Conservation (phyloP, 768 basidiomycete genomes). For the Galerina marginata region DNA sequence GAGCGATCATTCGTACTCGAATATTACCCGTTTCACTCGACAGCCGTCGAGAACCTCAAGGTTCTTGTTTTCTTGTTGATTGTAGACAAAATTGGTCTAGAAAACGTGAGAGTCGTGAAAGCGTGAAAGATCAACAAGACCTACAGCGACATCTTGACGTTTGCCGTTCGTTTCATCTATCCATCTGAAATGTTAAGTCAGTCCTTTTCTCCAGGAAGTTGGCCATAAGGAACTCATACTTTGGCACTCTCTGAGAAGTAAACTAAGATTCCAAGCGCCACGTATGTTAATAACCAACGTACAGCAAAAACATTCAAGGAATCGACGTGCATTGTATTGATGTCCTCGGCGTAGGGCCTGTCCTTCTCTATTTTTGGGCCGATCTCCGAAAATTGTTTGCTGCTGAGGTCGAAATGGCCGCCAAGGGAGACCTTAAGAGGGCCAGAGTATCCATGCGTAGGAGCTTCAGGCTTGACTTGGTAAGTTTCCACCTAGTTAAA, state of each 20-base stretch:
- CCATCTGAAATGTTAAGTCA: constrained; percentile 37
- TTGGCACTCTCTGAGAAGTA: no score
- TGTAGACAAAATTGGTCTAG: no score
- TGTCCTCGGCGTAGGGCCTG: background rate
- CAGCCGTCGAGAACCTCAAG: no score
- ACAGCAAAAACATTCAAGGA: constrained; percentile 9
- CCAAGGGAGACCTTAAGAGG: constrained; percentile 50
- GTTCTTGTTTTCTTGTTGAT: no score
- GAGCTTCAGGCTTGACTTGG: background rate
- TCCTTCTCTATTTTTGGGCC: constrained; percentile 3
- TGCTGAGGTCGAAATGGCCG: constrained; percentile 51
- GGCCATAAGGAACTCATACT: no score
- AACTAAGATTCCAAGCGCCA: no score
- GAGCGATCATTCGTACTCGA: no score
- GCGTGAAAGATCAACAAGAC: background rate
- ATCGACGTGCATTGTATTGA: constrained; percentile 3
- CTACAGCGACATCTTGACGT: constrained; percentile 54
- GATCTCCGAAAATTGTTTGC: constrained; percentile 15
- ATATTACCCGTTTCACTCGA: no score
- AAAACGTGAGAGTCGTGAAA: background rate
- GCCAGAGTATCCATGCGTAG: constrained; percentile 16
- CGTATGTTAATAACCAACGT: background rate
- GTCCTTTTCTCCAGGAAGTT: no score
- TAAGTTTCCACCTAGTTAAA: background rate
- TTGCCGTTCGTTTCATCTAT: constrained; percentile 51